Conservation (phyloP, 2,329 filamentous ascomycete species). For the Microdochium bolleyi region DNA sequence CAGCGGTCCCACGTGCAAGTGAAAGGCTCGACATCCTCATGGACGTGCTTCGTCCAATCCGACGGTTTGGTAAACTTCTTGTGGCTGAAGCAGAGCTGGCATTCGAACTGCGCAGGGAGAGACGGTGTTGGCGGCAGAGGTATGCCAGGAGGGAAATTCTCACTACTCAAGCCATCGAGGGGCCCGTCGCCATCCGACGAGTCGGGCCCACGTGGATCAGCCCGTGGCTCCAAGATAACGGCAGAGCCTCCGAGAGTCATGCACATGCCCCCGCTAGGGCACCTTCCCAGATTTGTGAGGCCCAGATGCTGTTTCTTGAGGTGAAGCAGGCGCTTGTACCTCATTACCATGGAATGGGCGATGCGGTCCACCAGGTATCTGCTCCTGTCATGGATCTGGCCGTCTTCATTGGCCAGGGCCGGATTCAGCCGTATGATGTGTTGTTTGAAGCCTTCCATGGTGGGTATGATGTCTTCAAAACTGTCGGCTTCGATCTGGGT, state of each 20-base stretch:
- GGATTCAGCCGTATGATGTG: slow-evolving; percentile 71
- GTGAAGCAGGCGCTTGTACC: slow-evolving; percentile 71
- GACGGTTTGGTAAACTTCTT: slow-evolving; percentile 88
- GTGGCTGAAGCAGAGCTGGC: slow-evolving; percentile 74
- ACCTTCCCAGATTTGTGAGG: slow-evolving; percentile 44
- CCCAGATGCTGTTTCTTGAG: slow-evolving; percentile 62
- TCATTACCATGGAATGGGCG: slow-evolving; percentile 68
- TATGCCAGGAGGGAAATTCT: slow-evolving; percentile 74
- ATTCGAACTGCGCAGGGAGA: slow-evolving; percentile 84
- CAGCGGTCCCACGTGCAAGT: slow-evolving; percentile 85
- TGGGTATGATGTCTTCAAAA: slow-evolving; percentile 62
- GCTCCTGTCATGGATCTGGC: slow-evolving; percentile 27
- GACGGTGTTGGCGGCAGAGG: slow-evolving; percentile 70
- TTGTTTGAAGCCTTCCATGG: slow-evolving; percentile 65
- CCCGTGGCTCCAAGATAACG: slow-evolving; percentile 50
- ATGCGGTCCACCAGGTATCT: slow-evolving; percentile 69
- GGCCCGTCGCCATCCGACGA: slow-evolving; percentile 59
- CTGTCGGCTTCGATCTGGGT: slow-evolving; percentile 54
- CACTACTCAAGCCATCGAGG: slow-evolving; percentile 61
- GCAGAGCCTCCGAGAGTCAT: slow-evolving; percentile 59
- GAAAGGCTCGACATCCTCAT: slow-evolving; percentile 89
- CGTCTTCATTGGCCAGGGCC: slow-evolving; percentile 37
- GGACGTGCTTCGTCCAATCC: slow-evolving; percentile 94
- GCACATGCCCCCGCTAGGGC: slow-evolving; percentile 56
- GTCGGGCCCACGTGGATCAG: slow-evolving; percentile 49